phyloP scores from a whole-genome alignment of 768 basidiomycete species.

The Gloeopeniophorella convolvens region DNA sequence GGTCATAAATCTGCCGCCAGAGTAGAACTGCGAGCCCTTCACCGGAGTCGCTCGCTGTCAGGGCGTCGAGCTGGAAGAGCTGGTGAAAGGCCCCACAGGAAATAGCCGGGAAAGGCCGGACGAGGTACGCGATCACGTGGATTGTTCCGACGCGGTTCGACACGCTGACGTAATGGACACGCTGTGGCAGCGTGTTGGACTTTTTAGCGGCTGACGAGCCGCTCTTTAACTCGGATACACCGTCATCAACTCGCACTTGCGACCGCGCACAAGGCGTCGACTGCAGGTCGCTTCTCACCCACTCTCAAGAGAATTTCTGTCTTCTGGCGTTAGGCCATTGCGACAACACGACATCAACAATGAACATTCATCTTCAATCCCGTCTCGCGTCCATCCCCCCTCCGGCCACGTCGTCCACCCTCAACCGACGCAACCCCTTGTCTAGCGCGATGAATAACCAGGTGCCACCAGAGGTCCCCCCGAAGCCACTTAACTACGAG shows the following conservation, averaged over 20 bases:
- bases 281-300: neutral
- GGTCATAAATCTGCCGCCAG: too few species aligned
- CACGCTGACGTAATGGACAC: slow-evolving; percentile 11
- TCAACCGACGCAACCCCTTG: slow-evolving; percentile 19
- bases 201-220: too few species aligned
- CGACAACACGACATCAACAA: too few species aligned
- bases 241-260: too few species aligned
- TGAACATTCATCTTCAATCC: slow-evolving; percentile 15
- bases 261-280: neutral
- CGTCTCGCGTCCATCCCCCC: slow-evolving; percentile 17
- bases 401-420: slow-evolving; percentile 12
- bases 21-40: too few species aligned
- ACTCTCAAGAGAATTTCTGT: neutral
- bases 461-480: slow-evolving; percentile 8
- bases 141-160: neutral
- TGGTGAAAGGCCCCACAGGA: too few species aligned
- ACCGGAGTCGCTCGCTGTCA: too few species aligned
- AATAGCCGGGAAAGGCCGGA: too few species aligned
- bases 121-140: slow-evolving; percentile 13
- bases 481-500: slow-evolving; percentile 2
- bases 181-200: slow-evolving; percentile 7
- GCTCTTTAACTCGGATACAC: too few species aligned
- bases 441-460: slow-evolving; percentile 19
- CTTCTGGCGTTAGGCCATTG: slow-evolving; percentile 21
- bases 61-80: too few species aligned